Conservation (phyloP, 2,329 filamentous ascomycete genomes). For the Paracorniculantispora psalliotae region DNA sequence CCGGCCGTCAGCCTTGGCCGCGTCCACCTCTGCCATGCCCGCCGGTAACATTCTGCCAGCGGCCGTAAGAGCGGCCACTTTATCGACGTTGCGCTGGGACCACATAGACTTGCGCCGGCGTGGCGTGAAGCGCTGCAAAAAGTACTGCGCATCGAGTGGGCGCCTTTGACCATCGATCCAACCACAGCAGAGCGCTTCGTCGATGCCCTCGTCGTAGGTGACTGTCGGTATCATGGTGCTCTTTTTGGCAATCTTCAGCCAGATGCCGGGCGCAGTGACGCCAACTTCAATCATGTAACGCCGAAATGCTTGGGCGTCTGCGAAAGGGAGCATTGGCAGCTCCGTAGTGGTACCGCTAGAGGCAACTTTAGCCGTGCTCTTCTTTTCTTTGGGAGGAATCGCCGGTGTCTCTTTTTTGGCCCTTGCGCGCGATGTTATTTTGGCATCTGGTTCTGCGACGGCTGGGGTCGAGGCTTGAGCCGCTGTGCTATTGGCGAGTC, state of each 20-base stretch:
- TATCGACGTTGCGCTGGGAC: constrained; percentile 55
- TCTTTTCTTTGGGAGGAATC: background rate
- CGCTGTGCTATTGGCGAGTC: background rate
- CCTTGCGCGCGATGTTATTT: background rate
- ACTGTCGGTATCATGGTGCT: constrained; percentile 37
- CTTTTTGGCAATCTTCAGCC: constrained; percentile 48
- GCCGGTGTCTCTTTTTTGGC: background rate
- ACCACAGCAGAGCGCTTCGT: constrained; percentile 54
- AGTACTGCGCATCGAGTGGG: constrained; percentile 40
- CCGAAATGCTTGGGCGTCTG: constrained; percentile 27
- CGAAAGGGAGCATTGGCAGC: constrained; percentile 24
- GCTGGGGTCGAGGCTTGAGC: background rate
- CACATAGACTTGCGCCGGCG: constrained; percentile 50
- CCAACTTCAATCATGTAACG: constrained; percentile 35
- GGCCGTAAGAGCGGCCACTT: constrained; percentile 39
- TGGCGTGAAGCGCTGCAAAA: constrained; percentile 54
- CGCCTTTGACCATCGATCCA: constrained; percentile 58
- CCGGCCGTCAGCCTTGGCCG: constrained; percentile 51
- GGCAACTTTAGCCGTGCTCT: background rate
- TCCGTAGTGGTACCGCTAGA: background rate
- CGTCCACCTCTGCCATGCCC: constrained; percentile 46
- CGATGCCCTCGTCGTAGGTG: constrained; percentile 47
- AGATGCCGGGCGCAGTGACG: constrained; percentile 32
- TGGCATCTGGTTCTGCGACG: background rate
- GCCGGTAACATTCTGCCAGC: constrained; percentile 44